A percentile compares a stretch with the other conserved stretches of the same genome.
These are phyloP conservation scores for Kodamaea hsintzibuensis DNA, from an alignment of 805 yeast genomes.

Conservation along the genomic window DNA sequence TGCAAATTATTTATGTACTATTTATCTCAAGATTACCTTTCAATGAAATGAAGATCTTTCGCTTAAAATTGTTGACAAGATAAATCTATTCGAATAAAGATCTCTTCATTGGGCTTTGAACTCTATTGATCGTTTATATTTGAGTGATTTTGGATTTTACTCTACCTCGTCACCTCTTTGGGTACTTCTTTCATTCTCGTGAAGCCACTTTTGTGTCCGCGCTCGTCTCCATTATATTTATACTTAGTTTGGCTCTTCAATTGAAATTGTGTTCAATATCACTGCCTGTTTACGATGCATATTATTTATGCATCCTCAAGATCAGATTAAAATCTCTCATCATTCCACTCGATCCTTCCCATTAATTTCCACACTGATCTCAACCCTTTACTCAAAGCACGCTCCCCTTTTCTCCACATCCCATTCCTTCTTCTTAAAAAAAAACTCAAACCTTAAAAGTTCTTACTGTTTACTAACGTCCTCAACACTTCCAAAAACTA, in stretches of 20 bases:
- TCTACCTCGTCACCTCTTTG: neutral
- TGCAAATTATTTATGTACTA: no score
- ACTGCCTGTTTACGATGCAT: no score
- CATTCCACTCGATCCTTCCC: no score
- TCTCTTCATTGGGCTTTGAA: neutral
- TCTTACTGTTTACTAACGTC: conserved; percentile 66
- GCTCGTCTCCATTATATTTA: no score
- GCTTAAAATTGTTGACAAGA: no score
- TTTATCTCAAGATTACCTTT: no score
- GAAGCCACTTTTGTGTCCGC: neutral
- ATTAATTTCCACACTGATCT: no score
- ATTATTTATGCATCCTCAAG: no score
- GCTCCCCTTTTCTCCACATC: neutral
- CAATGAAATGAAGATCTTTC: neutral
- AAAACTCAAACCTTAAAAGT: neutral
- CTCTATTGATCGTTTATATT: neutral
- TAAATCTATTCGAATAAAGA: neutral
- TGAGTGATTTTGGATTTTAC: neutral
- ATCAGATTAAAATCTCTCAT: no score
- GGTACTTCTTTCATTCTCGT: neutral
- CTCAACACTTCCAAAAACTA: conserved; percentile 71
- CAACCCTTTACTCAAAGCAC: no score
- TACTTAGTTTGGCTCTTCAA: no score
- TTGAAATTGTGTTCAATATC: no score
- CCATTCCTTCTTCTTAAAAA: neutral